These are phyloP conservation scores for Trichoderma asperelloides DNA, from an alignment of 495 filamentous ascomycete genomes.

Conservation along the genomic window DNA sequence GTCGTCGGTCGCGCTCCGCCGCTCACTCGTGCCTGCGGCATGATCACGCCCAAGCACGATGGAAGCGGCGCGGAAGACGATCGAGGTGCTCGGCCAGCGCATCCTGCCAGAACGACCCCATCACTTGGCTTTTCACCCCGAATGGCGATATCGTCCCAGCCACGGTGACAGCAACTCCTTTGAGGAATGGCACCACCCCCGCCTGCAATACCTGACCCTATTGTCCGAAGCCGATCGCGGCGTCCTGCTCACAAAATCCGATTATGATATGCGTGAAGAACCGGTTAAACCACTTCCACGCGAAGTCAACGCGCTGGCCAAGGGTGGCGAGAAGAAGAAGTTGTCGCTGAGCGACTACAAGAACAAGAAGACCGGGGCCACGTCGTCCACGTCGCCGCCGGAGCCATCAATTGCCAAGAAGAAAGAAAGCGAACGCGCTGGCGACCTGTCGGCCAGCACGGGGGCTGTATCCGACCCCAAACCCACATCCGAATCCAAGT, in stretches of 20 bases:
- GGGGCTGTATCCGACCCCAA: not conserved
- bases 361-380: conserved; percentile 23
- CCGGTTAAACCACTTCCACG: conserved; percentile 17
- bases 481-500: not conserved
- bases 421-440: conserved; percentile 4
- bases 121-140: conserved; percentile 31
- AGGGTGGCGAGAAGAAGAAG: conserved; percentile 31
- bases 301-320: conserved; percentile 20
- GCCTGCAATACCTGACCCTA: conserved; percentile 37
- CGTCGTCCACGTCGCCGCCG: conserved; percentile 26
- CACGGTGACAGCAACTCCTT: conserved; percentile 28
- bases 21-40: conserved; percentile 9
- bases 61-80: conserved; percentile 40
- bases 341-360: conserved; percentile 39
- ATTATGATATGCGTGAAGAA: conserved; percentile 36
- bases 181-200: conserved; percentile 26
- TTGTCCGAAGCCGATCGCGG: conserved; percentile 38
- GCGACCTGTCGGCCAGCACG: not conserved
- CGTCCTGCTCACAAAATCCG: conserved; percentile 33
- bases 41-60: conserved; percentile 26
- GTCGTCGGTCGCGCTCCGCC: conserved; percentile 5
- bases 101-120: conserved; percentile 35
- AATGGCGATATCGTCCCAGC: conserved; percentile 26
- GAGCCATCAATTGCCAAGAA: conserved; percentile 1
- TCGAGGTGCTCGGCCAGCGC: conserved; percentile 32